These are phyloP conservation scores for Strigomonas culicis DNA, from an alignment of 208 protist species.

Conservation along the genomic window DNA sequence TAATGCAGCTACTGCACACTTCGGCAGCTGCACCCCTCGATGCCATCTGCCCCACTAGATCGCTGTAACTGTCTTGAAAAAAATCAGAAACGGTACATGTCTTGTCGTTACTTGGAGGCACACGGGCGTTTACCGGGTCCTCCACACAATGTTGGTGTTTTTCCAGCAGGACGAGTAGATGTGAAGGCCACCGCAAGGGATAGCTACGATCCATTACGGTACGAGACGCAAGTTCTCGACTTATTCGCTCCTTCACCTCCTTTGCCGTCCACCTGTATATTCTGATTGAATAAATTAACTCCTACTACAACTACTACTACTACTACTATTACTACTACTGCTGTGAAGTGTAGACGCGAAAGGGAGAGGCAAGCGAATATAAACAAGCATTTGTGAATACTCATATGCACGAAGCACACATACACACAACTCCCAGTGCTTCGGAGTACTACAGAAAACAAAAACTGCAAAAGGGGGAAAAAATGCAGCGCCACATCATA, in stretches of 20 bases:
- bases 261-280: too few relatives aligned
- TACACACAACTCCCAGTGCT: too few relatives aligned
- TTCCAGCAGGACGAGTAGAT: constrained; percentile 37
- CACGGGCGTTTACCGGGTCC: constrained; percentile 36
- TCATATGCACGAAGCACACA: too few relatives aligned
- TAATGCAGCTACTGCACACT: constrained; percentile 39
- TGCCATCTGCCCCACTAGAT: constrained; percentile 15
- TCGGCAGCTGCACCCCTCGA: constrained; percentile 24
- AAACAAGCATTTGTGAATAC: constrained; percentile 5
- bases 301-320: too few relatives aligned
- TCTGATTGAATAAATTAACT: too few relatives aligned
- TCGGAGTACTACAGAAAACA: background rate
- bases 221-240: too few relatives aligned
- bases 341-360: background rate
- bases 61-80: constrained; percentile 32
- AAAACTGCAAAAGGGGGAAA: constrained; percentile 3
- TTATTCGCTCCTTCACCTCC: too few relatives aligned
- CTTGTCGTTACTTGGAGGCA: constrained; percentile 32
- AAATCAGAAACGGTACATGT: constrained; percentile 48
- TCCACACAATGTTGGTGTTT: constrained; percentile 60
- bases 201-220: background rate
- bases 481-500: background rate
- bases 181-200: constrained; percentile 36
- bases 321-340: background rate
- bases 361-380: constrained; percentile 14